These are phyloP conservation scores for Lachnellula cervina DNA, from an alignment of 2,329 filamentous ascomycete species.

Conservation along the genomic window DNA sequence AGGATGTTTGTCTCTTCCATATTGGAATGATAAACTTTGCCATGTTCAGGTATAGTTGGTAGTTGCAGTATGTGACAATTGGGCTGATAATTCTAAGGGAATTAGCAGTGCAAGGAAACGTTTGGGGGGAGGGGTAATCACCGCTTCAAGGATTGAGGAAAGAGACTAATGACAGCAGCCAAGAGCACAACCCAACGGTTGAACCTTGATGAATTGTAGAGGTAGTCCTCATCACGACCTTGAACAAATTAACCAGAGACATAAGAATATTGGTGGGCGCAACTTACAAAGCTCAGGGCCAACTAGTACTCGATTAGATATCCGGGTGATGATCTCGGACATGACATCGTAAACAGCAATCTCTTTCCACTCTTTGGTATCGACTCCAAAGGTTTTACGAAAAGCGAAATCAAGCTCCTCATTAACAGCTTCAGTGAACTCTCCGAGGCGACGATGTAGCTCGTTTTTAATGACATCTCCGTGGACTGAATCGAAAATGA, in stretches of 20 bases:
- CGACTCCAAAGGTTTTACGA: constrained; percentile 21
- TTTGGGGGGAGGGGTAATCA: constrained; percentile 25
- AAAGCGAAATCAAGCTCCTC: constrained; percentile 25
- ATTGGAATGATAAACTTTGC: constrained; percentile 32
- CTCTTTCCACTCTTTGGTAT: constrained; percentile 25
- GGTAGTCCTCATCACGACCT: constrained; percentile 33
- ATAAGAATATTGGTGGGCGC: no score
- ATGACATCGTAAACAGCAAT: constrained; percentile 24
- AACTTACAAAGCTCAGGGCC: constrained; percentile 29
- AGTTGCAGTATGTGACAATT: constrained; percentile 17
- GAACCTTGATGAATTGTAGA: constrained; percentile 28
- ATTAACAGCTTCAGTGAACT: constrained; percentile 23
- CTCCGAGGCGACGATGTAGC: constrained; percentile 31
- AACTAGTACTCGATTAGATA: constrained; percentile 30
- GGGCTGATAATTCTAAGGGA: constrained; percentile 22
- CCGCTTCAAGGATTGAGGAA: constrained; percentile 32
- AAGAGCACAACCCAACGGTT: constrained; percentile 32
- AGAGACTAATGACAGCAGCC: constrained; percentile 31
- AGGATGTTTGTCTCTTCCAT: constrained; percentile 30
- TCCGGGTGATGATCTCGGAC: constrained; percentile 24
- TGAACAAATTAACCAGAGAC: not conserved
- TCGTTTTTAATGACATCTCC: constrained; percentile 31
- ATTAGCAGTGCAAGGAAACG: constrained; percentile 18
- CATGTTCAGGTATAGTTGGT: constrained; percentile 25
- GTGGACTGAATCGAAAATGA: constrained; percentile 32